Percentiles rank a stretch among this genome's conserved stretches.
Conservation (phyloP, 306 rosid species). For the Glycyrrhiza uralensis region DNA sequence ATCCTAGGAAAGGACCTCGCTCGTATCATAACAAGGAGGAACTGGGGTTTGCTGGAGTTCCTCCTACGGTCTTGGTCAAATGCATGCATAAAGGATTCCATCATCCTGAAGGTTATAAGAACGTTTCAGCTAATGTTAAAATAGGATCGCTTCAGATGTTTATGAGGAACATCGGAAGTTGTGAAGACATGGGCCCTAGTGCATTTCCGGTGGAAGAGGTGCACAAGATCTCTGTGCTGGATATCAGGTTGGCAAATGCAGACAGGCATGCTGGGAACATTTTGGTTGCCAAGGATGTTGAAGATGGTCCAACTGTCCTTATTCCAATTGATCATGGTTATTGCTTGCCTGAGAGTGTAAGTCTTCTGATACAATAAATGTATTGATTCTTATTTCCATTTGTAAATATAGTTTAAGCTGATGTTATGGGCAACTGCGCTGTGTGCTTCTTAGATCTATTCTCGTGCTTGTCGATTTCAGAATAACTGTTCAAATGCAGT, state of each 20-base stretch:
- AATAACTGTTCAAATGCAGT: not conserved
- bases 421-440: not conserved
- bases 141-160: slow-evolving; percentile 64
- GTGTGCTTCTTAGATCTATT: slow-evolving; percentile 4
- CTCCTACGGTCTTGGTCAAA: slow-evolving; percentile 56
- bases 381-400: not conserved
- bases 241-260: slow-evolving; percentile 63
- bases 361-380: slow-evolving; percentile 16
- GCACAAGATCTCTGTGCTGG: slow-evolving; percentile 65
- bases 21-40: slow-evolving; percentile 16
- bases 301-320: slow-evolving; percentile 39
- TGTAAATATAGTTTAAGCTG: slow-evolving; percentile 4
- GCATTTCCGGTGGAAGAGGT: slow-evolving; percentile 59
- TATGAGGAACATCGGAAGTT: slow-evolving; percentile 50
- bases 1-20: slow-evolving; percentile 50
- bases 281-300: slow-evolving; percentile 41
- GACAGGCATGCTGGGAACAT: slow-evolving; percentile 73
- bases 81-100: slow-evolving; percentile 51
- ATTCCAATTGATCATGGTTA: slow-evolving; percentile 70
- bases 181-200: slow-evolving; percentile 64
- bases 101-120: slow-evolving; percentile 45
- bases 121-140: slow-evolving; percentile 31
- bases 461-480: slow-evolving; percentile 4
- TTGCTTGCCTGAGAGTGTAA: slow-evolving; percentile 58
- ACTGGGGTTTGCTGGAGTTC: slow-evolving; percentile 58